Conservation (phyloP, 2,329 filamentous ascomycete species). For the Dryadomyces quercus-mongolicae region DNA sequence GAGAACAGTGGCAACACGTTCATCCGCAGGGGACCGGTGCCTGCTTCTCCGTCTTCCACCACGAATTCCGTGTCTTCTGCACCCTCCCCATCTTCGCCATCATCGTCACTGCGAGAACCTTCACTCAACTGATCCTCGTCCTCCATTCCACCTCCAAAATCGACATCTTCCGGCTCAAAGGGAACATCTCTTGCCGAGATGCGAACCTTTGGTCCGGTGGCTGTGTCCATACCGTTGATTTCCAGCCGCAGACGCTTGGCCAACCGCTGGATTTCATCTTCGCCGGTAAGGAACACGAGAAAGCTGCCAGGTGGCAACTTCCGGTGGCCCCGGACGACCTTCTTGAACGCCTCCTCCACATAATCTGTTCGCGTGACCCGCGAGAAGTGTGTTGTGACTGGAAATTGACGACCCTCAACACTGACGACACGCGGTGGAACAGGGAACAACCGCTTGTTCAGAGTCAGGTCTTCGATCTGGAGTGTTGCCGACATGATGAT, state of each 20-base stretch:
- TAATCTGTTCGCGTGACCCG: slow-evolving; percentile 77
- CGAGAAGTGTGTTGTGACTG: slow-evolving; percentile 82
- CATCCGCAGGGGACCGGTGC: slow-evolving; percentile 56
- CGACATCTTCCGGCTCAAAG: slow-evolving; percentile 75
- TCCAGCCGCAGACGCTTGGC: slow-evolving; percentile 64
- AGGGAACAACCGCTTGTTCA: slow-evolving; percentile 70
- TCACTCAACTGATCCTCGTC: neutral
- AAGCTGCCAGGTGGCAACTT: slow-evolving; percentile 87
- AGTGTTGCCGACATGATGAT: slow-evolving; percentile 98
- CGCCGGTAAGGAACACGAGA: slow-evolving; percentile 86
- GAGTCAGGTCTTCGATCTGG: slow-evolving; percentile 77
- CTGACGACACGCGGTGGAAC: slow-evolving; percentile 72
- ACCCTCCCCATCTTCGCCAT: neutral
- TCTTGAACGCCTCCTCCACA: slow-evolving; percentile 77
- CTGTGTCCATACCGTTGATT: slow-evolving; percentile 44
- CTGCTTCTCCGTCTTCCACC: slow-evolving; percentile 28
- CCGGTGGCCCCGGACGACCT: slow-evolving; percentile 75
- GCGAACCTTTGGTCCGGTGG: slow-evolving; percentile 54
- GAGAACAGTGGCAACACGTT: slow-evolving; percentile 93
- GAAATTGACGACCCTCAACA: slow-evolving; percentile 82
- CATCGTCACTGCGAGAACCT: slow-evolving; percentile 26
- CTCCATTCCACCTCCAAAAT: slow-evolving; percentile 54
- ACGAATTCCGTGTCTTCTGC: neutral
- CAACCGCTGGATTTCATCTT: slow-evolving; percentile 81
- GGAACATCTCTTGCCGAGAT: slow-evolving; percentile 68